Evolutionary conservation across 805 yeast species (phyloP), one percentile per base, ranked within the genome.

Genomic region (Kodamaea kaohsiungensis): DNA sequence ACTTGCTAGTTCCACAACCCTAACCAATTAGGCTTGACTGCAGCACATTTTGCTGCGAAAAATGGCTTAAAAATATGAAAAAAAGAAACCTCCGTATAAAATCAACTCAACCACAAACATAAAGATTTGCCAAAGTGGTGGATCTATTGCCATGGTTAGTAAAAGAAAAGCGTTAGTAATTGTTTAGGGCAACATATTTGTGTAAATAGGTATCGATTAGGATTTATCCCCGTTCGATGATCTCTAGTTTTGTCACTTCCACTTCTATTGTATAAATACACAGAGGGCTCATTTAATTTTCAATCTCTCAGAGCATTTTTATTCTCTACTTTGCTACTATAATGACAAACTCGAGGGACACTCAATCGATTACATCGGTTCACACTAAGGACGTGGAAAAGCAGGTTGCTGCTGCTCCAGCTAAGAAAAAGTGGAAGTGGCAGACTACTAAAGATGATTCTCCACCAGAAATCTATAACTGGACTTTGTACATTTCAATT

Each of bases 401-500:
- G 38, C 53, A 47, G 18, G 13, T 45, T 17, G 43, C 48, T n/a
- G 30, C 33, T n/a, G 46, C 42, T 10, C 39, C 51, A 13, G 25
- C 27, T 18, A 56, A 46, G 19, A 48, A 42, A 27, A 50, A 57
- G 19, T 61, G 63, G 65, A 62, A 56, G 42, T 58, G 60, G 60
- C 51, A 49, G 18, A 54, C 47, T 19, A 8, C n/a, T 13, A 56
- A 53, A 10, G 66, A 63, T 56, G 52, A 53, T 33, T 60, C 66
- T 10, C 67, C 67, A 10, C 57, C 55, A 37, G 65, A 63, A 37
- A 62, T 64, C 22, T 64, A 61, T 52, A 64, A 64, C 57, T 53
- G 61, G 59, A 61, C 62, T 5, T 55, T 64, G 19, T 63, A 61
- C 43, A 56, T 73, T 43, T 70, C 81, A 1, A 76, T 80, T 13